These are phyloP conservation scores for Aspergillus versicolor DNA, from an alignment of 2,329 filamentous ascomycete species.

Conservation along the genomic window DNA sequence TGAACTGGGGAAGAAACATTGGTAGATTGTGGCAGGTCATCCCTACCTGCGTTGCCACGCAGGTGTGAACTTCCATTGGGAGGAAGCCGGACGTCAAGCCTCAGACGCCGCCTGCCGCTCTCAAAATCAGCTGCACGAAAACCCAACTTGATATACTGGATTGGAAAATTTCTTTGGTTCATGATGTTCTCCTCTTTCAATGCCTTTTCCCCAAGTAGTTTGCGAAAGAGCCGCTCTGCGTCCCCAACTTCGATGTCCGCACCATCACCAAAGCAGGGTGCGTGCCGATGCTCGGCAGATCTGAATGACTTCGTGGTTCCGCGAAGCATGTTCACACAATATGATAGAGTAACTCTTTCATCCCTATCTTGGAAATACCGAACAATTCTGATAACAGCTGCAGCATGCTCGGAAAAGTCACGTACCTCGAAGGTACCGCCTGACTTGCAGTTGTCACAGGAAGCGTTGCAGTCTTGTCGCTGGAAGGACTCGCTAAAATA, in stretches of 20 bases:
- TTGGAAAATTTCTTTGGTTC: constrained; percentile 66
- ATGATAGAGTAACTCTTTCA: constrained; percentile 67
- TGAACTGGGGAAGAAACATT: constrained; percentile 66
- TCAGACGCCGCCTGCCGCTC: constrained; percentile 44
- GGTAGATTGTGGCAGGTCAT: constrained; percentile 60
- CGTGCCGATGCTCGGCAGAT: constrained; percentile 49
- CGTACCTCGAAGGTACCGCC: constrained; percentile 67
- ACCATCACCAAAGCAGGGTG: constrained; percentile 66
- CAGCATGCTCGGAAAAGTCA: constrained; percentile 76
- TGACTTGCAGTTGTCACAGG: constrained; percentile 87
- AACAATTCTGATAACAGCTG: constrained; percentile 69
- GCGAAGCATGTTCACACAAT: constrained; percentile 81
- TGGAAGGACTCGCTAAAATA: constrained; percentile 91
- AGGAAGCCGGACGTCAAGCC: constrained; percentile 55
- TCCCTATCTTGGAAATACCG: constrained; percentile 44
- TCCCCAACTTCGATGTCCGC: constrained; percentile 70
- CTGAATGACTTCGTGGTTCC: constrained; percentile 65
- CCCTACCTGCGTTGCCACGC: constrained; percentile 34
- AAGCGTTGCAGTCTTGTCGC: constrained; percentile 66
- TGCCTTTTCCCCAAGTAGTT: constrained; percentile 70
- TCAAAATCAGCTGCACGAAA: constrained; percentile 49
- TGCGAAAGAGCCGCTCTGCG: constrained; percentile 79
- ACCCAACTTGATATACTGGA: constrained; percentile 60
- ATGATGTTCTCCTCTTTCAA: constrained; percentile 69
- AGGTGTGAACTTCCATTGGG: constrained; percentile 38